Evolutionary conservation across 2,329 filamentous ascomycete species (phyloP).

Genomic region (Talaromyces sp.): DNA sequence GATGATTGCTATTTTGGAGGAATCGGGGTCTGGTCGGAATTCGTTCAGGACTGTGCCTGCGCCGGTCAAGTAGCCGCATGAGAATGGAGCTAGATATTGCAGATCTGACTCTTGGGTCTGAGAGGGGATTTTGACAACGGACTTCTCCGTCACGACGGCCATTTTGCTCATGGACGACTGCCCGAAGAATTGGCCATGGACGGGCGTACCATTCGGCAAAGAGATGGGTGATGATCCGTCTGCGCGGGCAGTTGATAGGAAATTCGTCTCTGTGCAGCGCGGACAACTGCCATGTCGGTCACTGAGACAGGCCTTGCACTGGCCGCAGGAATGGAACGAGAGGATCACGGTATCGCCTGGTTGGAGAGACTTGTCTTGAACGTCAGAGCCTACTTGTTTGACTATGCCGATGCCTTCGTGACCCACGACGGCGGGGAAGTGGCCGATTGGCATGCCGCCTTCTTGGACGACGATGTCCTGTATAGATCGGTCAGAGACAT

Average conservation of each 20-base stretch:
- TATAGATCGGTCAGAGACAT: neutral
- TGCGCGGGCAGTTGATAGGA: neutral
- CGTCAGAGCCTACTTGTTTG: constrained; percentile 48
- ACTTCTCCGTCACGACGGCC: neutral
- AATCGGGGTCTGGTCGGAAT: neutral
- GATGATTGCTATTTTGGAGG: neutral
- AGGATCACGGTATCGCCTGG: neutral
- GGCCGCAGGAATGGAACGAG: neutral
- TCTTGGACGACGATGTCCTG: constrained; percentile 7
- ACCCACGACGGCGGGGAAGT: constrained; percentile 39
- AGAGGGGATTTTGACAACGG: neutral
- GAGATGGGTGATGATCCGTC: neutral
- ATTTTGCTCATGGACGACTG: constrained; percentile 3
- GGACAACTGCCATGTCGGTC: neutral
- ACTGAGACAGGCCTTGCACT: constrained; percentile 7
- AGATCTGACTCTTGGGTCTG: neutral
- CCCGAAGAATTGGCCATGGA: constrained; percentile 3
- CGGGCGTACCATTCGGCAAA: neutral
- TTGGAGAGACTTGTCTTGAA: constrained; percentile 22
- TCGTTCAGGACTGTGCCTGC: constrained; percentile 1
- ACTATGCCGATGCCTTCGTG: constrained; percentile 58
- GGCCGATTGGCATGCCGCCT: neutral
- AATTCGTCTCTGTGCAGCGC: neutral
- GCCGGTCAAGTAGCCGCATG: constrained; percentile 8
- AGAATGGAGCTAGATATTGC: neutral